Base-by-base conservation (phyloP, 2,329 filamentous ascomycete genomes). In the Ophiostoma pallidulum region DNA sequence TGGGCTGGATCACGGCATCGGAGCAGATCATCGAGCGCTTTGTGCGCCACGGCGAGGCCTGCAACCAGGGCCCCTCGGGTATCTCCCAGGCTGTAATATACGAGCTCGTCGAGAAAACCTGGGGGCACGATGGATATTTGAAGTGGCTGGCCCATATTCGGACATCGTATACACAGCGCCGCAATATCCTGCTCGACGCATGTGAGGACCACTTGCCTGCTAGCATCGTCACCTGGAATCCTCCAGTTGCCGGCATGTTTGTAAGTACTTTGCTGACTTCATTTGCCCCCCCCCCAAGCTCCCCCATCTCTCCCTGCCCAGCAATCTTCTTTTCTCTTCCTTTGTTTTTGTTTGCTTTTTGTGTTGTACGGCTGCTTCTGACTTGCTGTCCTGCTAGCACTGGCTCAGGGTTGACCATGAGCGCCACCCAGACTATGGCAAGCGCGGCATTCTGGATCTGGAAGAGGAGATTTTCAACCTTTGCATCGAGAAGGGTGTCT, bases 171-270 rank as follows among this genome's bases (percentile, higher is more conserved):
- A 92, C 90, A 1, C 70, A 72, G 55, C 78, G 91, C 51, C 73
- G 92, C 48, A 77, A 97, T 60, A 75, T 78, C 22, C 77, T 98
- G 49, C 70, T 95, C 5, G 72, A 75, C 8, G 88, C 90, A 0
- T 96, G 89, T 61, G 86, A 92, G 64, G 76, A 78, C 53, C 78
- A 84, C 56, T 67, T 96, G 18, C 89, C 90, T 0, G 67, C 62
- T 20, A 81, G 85, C 19, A 71, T 96, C 29, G 84, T 88, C 16
- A 80, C 73, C 63, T 97, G 90, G 89, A 76, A 71, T 22, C 77
- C 86, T 0, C 90, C 91, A 0, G 76, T 75, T 49, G 87, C 90
- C 1, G 91, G 91, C 62, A 98, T 98, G 92, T 98, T 98, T 76
- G 84, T 87, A 66, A 74, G 83, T 80, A 38, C 10, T 36, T 24